Conservation (phyloP, 1,139 yeast species). For the Candida pseudoviswanathii region DNA sequence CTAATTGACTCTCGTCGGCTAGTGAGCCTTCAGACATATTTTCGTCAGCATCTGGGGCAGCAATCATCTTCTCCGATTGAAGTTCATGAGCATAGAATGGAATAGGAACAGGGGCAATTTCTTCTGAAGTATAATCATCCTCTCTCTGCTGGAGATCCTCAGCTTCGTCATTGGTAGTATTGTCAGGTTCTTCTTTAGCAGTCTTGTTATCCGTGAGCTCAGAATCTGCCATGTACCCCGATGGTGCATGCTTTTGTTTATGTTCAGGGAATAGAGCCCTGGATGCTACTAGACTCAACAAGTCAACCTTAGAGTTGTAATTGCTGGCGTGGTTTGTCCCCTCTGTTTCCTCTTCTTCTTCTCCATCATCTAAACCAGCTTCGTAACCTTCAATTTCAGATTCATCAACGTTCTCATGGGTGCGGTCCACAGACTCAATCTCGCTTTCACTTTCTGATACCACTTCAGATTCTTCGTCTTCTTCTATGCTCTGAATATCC, state of each 20-base stretch:
- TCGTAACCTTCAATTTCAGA: constrained; percentile 19
- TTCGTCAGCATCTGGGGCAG: constrained; percentile 20
- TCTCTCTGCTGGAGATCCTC: background rate
- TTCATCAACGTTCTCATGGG: constrained; percentile 5
- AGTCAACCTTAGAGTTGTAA: constrained; percentile 13
- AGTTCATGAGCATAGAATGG: constrained; percentile 20
- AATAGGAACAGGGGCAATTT: constrained; percentile 22
- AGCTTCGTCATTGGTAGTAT: constrained; percentile 7
- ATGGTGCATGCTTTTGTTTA: constrained; percentile 9
- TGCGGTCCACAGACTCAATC: background rate
- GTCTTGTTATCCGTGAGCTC: constrained; percentile 21
- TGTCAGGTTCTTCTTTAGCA: constrained; percentile 5
- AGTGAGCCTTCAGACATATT: constrained; percentile 29
- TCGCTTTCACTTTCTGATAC: constrained; percentile 22
- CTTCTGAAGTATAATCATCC: constrained; percentile 6
- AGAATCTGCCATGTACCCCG: constrained; percentile 25
- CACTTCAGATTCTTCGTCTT: constrained; percentile 21
- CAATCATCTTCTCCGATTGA: constrained; percentile 9
- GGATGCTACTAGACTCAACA: constrained; percentile 17
- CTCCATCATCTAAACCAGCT: constrained; percentile 20
- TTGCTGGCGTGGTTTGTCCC: constrained; percentile 14
- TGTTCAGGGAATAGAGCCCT: constrained; percentile 6
- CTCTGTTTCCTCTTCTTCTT: constrained; percentile 17
- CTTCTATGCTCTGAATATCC: constrained; percentile 7
- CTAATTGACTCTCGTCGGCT: constrained; percentile 26